Evolutionary conservation across 2,329 filamentous ascomycete genomes (phyloP).

Genomic region (Penicillium crustosum): DNA sequence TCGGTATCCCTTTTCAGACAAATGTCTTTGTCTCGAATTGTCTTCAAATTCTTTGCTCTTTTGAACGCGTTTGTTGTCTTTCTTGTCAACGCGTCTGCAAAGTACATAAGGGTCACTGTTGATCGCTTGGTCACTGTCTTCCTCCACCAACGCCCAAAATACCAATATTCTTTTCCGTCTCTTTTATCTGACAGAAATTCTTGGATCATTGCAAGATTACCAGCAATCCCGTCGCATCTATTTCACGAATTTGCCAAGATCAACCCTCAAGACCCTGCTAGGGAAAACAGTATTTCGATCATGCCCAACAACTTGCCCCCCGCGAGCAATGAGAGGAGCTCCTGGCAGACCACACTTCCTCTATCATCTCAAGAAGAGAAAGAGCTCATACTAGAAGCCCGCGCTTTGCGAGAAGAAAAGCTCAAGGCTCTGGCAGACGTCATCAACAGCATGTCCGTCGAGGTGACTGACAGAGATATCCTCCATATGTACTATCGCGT

Average conservation of each 20-base stretch:
- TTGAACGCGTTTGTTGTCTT: neutral
- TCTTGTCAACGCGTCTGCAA: neutral
- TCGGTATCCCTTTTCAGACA: neutral
- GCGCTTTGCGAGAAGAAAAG: neutral
- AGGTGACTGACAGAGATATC: neutral
- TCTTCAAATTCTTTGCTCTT: neutral
- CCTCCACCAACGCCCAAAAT: neutral
- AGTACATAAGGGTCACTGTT: neutral
- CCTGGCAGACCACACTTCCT: neutral
- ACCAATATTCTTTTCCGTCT: neutral
- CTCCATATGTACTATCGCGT: neutral
- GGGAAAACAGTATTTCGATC: neutral
- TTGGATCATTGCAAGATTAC: neutral
- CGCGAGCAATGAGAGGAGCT: neutral
- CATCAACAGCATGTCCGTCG: neutral
- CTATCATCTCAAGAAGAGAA: neutral
- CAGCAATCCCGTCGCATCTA: neutral
- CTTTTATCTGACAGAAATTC: neutral
- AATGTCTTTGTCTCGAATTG: neutral
- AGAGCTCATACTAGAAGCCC: neutral
- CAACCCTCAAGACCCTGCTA: neutral
- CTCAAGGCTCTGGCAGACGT: neutral
- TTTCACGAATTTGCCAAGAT: neutral
- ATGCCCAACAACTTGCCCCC: neutral
- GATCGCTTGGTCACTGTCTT: neutral